Conservation (phyloP, 768 basidiomycete genomes). For the Lentinula sp. region DNA sequence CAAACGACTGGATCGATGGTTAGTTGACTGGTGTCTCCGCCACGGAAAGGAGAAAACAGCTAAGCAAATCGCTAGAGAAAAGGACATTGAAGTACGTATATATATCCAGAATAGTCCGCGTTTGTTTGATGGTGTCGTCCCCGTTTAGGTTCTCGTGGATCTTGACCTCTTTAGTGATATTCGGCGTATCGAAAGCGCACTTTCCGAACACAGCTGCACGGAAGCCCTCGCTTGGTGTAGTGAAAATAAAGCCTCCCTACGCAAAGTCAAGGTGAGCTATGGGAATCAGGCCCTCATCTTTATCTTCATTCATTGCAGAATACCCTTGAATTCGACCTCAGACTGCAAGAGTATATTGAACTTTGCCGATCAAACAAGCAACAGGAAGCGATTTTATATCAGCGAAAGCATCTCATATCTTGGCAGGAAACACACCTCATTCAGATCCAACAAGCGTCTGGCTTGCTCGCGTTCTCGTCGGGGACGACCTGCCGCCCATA, state of each 20-base stretch:
- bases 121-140: conserved; percentile 12
- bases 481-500: conserved; percentile 73
- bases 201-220: conserved; percentile 68
- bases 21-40: conserved; percentile 89
- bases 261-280: conserved; percentile 73
- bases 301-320: conserved; percentile 43
- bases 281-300: background rate
- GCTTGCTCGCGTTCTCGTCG: conserved; percentile 69
- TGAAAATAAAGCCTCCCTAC: conserved; percentile 89
- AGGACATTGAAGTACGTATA: conserved; percentile 72
- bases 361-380: conserved; percentile 63
- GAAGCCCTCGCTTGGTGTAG: conserved; percentile 95
- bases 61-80: conserved; percentile 65
- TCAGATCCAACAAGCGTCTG: conserved; percentile 74
- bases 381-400: conserved; percentile 78
- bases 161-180: conserved; percentile 91
- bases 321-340: conserved; percentile 92
- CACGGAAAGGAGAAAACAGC: conserved; percentile 77
- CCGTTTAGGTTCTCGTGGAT: conserved; percentile 72
- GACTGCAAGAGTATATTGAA: conserved; percentile 96
- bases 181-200: conserved; percentile 75
- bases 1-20: conserved; percentile 77
- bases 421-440: conserved; percentile 80
- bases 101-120: background rate
- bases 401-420: conserved; percentile 68